phyloP scores from a whole-genome alignment of 2,329 filamentous ascomycete species.

The Colletotrichum sublineola region DNA sequence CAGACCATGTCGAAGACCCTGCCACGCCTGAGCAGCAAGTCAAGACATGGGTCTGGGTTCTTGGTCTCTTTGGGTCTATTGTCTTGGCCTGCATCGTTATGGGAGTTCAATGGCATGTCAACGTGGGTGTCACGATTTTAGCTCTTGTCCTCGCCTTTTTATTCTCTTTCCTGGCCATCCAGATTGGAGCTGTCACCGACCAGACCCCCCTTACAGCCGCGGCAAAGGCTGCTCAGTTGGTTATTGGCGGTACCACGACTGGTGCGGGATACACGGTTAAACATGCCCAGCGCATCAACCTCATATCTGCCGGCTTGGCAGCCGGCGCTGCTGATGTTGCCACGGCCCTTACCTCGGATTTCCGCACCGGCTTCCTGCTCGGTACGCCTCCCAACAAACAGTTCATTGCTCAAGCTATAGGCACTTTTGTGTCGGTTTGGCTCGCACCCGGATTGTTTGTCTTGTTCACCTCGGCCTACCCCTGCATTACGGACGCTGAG shows the following conservation, averaged over 20 bases:
- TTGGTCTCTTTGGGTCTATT: slow-evolving; percentile 61
- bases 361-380: slow-evolving; percentile 72
- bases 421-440: slow-evolving; percentile 70
- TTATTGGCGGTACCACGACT: slow-evolving; percentile 70
- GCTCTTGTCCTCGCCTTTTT: slow-evolving; percentile 70
- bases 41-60: slow-evolving; percentile 66
- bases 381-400: slow-evolving; percentile 71
- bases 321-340: slow-evolving; percentile 62
- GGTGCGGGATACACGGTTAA: slow-evolving; percentile 60
- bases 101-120: slow-evolving; percentile 67
- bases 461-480: slow-evolving; percentile 72
- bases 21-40: slow-evolving; percentile 61
- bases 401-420: slow-evolving; percentile 70
- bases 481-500: slow-evolving; percentile 67
- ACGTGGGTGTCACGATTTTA: slow-evolving; percentile 68
- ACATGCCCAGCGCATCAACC: slow-evolving; percentile 69
- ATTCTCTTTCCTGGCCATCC: slow-evolving; percentile 72
- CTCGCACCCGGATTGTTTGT: slow-evolving; percentile 73
- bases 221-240: slow-evolving; percentile 75
- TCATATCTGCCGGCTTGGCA: slow-evolving; percentile 66
- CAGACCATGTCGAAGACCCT: slow-evolving; percentile 56
- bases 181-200: slow-evolving; percentile 71
- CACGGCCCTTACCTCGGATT: slow-evolving; percentile 66
- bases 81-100: slow-evolving; percentile 66
- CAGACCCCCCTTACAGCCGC: slow-evolving; percentile 75